Evolutionary conservation across 2,329 filamentous ascomycete genomes (phyloP).

Genomic region (Aulographum hederae): DNA sequence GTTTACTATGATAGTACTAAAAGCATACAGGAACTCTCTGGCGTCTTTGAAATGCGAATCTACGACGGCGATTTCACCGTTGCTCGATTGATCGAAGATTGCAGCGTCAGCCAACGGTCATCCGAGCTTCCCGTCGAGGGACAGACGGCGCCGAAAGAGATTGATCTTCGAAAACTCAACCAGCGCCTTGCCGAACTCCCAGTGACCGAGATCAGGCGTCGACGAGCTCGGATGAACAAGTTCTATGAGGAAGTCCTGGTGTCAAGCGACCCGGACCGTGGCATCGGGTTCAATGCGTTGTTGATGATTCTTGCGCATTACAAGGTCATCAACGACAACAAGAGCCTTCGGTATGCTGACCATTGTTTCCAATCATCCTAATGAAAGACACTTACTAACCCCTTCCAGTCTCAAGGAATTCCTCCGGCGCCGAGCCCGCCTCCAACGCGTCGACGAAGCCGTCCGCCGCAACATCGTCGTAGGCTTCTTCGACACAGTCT

Average conservation of each 20-base stretch:
- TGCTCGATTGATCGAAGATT: constrained; percentile 68
- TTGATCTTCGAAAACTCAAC: constrained; percentile 64
- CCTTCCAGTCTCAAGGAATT: constrained; percentile 68
- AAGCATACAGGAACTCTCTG: constrained; percentile 52
- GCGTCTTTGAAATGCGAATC: constrained; percentile 92
- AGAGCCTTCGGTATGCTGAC: constrained; percentile 54
- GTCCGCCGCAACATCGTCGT: constrained; percentile 78
- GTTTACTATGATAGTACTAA: constrained; percentile 2
- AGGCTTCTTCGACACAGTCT: constrained; percentile 89
- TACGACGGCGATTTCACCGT: constrained; percentile 86
- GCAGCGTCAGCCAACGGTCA: constrained; percentile 39
- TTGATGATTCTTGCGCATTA: constrained; percentile 95
- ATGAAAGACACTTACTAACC: constrained; percentile 11
- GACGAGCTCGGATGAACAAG: constrained; percentile 68
- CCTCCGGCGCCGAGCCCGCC: constrained; percentile 66
- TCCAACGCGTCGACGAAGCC: constrained; percentile 90
- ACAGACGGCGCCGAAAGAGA: constrained; percentile 18
- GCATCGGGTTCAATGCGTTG: constrained; percentile 80
- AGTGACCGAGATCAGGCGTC: constrained; percentile 51
- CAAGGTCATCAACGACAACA: constrained; percentile 96
- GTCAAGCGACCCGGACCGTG: constrained; percentile 72
- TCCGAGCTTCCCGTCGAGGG: constrained; percentile 29
- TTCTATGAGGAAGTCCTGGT: constrained; percentile 96
- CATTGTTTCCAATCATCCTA: too few relatives aligned
- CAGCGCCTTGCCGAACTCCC: constrained; percentile 56